Evolutionary conservation across 331 rosid species (phyloP).

Genomic region (Acacia pycnantha): DNA sequence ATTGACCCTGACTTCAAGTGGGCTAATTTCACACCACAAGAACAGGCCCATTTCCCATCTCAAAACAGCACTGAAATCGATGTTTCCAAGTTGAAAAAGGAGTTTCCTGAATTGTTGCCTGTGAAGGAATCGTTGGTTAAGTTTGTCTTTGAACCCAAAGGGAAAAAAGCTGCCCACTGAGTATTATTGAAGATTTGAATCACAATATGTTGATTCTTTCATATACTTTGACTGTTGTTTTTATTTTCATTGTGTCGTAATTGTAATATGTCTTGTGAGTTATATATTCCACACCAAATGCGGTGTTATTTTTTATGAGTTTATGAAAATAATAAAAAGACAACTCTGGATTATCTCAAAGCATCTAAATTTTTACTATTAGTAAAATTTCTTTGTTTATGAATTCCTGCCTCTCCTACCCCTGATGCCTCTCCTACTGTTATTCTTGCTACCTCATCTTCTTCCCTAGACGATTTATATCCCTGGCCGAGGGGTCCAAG

Average conservation of each 20-base stretch:
- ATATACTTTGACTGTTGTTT: neutral
- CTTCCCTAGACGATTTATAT: too few relatives aligned
- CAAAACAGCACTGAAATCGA: slow-evolving; percentile 51
- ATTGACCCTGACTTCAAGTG: slow-evolving; percentile 56
- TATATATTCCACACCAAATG: neutral
- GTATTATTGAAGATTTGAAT: neutral
- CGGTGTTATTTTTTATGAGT: neutral
- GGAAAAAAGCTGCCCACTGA: slow-evolving; percentile 33
- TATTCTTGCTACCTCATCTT: too few relatives aligned
- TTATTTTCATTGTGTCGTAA: neutral
- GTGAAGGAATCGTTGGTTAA: slow-evolving; percentile 63
- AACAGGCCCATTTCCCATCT: slow-evolving; percentile 57
- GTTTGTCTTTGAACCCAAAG: slow-evolving; percentile 56
- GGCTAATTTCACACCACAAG: slow-evolving; percentile 53
- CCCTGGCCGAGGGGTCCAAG: too few relatives aligned
- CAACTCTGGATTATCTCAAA: too few relatives aligned
- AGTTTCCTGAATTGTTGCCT: slow-evolving; percentile 60
- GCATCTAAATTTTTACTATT: too few relatives aligned
- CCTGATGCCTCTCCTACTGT: too few relatives aligned
- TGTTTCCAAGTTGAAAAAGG: slow-evolving; percentile 58
- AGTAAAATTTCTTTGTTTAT: too few relatives aligned
- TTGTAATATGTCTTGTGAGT: neutral
- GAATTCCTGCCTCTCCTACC: too few relatives aligned
- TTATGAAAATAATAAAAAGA: too few relatives aligned
- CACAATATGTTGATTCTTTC: neutral